phyloP scores from a whole-genome alignment of 495 filamentous ascomycete species.

The Xylaria bambusicola region DNA sequence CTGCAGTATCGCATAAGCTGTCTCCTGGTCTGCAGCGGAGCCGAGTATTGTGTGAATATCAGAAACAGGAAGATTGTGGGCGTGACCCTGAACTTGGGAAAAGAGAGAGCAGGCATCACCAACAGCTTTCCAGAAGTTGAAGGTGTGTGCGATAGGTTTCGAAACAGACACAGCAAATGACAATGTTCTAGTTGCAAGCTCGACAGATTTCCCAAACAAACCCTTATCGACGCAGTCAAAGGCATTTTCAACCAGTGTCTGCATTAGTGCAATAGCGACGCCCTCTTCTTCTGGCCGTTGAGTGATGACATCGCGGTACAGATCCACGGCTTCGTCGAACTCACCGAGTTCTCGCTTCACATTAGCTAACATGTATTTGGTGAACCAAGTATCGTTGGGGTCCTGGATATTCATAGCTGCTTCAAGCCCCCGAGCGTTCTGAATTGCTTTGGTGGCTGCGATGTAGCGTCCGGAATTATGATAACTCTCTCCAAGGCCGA shows the following conservation, averaged over 20 bases:
- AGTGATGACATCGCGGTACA: constrained; percentile 71
- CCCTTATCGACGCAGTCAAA: constrained; percentile 76
- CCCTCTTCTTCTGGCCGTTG: constrained; percentile 74
- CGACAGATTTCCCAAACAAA: constrained; percentile 75
- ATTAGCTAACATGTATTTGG: constrained; percentile 95
- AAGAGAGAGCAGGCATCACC: constrained; percentile 89
- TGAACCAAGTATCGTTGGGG: constrained; percentile 79
- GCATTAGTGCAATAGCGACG: constrained; percentile 80
- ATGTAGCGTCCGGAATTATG: constrained; percentile 91
- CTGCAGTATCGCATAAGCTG: constrained; percentile 61
- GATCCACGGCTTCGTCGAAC: constrained; percentile 75
- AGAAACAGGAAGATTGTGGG: constrained; percentile 58
- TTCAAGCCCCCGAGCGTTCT: constrained; percentile 73
- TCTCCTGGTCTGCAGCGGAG: constrained; percentile 46
- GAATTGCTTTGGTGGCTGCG: constrained; percentile 87
- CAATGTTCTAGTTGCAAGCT: constrained; percentile 60
- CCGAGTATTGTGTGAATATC: constrained; percentile 59
- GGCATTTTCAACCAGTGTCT: constrained; percentile 80
- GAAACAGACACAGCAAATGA: constrained; percentile 40
- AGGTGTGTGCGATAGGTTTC: constrained; percentile 58
- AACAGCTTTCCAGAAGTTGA: constrained; percentile 93
- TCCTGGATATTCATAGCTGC: constrained; percentile 45
- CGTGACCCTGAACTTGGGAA: constrained; percentile 68
- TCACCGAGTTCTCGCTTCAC: constrained; percentile 88
- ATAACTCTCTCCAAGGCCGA: constrained; percentile 94